These are phyloP conservation scores for Saururus chinensis DNA, from an alignment of 164 flowering plant species.

Conservation along the genomic window DNA sequence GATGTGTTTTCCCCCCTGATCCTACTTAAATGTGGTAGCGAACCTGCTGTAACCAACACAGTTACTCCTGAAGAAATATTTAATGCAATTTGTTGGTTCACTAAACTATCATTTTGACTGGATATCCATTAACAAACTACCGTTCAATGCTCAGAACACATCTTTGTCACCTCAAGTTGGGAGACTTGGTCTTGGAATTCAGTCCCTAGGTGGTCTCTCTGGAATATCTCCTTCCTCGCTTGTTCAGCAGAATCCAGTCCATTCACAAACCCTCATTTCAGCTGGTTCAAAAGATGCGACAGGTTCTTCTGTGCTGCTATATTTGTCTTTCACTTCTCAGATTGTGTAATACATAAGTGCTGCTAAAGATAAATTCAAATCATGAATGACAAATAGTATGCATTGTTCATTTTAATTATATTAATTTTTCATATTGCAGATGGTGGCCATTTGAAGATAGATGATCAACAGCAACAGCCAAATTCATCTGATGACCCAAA, in stretches of 20 bases:
- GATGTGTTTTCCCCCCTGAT: too few relatives aligned
- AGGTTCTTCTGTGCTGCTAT: conserved; percentile 27
- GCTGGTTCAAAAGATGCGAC: conserved; percentile 39
- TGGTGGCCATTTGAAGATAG: conserved; percentile 32
- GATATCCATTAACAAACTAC: conserved; percentile 8
- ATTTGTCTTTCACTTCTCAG: neutral
- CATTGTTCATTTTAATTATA: too few relatives aligned
- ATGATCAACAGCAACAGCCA: conserved; percentile 60
- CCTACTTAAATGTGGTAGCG: too few relatives aligned
- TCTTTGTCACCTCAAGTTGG: conserved; percentile 57
- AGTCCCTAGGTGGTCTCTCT: conserved; percentile 42
- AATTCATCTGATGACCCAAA: conserved; percentile 46
- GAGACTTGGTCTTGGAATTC: conserved; percentile 53
- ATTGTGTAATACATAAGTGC: neutral
- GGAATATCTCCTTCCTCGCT: conserved; percentile 35
- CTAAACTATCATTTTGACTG: neutral
- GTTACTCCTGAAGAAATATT: too few relatives aligned
- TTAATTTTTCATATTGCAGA: conserved; percentile 27
- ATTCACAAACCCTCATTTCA: conserved; percentile 36
- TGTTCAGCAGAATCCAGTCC: conserved; percentile 46
- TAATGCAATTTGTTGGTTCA: neutral
- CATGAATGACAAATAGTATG: too few relatives aligned
- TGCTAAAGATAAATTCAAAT: too few relatives aligned
- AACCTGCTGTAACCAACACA: too few relatives aligned
- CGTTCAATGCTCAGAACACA: conserved; percentile 77